Conservation (phyloP, 768 basidiomycete species). For the Pleurotus citrinopileatus region DNA sequence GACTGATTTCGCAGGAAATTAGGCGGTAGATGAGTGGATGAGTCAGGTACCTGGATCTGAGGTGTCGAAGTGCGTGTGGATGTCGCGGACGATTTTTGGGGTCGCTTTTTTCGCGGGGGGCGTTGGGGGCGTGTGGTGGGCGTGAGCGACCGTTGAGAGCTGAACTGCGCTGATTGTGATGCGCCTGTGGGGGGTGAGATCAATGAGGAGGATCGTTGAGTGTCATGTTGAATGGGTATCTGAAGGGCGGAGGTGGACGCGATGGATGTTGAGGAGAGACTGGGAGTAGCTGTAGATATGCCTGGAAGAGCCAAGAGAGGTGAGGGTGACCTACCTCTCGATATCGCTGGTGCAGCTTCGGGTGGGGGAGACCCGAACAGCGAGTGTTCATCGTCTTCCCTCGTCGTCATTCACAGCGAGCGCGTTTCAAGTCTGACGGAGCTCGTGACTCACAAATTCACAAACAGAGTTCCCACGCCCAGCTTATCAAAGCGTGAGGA, state of each 20-base stretch:
- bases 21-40: slow-evolving; percentile 55
- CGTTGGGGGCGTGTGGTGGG: slow-evolving; percentile 12
- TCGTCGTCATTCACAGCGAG: not conserved
- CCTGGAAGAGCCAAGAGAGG: slow-evolving; percentile 59
- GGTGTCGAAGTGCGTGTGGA: slow-evolving; percentile 49
- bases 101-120: slow-evolving; percentile 30
- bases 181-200: not conserved
- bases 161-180: slow-evolving; percentile 10
- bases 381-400: slow-evolving; percentile 57
- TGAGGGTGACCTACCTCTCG: slow-evolving; percentile 72
- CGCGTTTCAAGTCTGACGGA: not conserved
- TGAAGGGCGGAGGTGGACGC: slow-evolving; percentile 23
- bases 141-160: slow-evolving; percentile 19
- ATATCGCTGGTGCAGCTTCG: slow-evolving; percentile 37
- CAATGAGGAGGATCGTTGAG: not conserved
- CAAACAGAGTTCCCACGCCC: no score
- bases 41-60: slow-evolving; percentile 61
- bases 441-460: not conserved
- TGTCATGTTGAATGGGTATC: slow-evolving; percentile 10
- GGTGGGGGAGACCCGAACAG: slow-evolving; percentile 83
- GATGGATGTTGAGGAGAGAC: slow-evolving; percentile 41
- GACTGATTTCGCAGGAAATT: slow-evolving; percentile 75
- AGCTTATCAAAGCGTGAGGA: no score
- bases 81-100: slow-evolving; percentile 29
- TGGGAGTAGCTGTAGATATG: slow-evolving; percentile 49